These are phyloP conservation scores for Penicillium crystallinum DNA, from an alignment of 495 filamentous ascomycete genomes.

Conservation along the genomic window DNA sequence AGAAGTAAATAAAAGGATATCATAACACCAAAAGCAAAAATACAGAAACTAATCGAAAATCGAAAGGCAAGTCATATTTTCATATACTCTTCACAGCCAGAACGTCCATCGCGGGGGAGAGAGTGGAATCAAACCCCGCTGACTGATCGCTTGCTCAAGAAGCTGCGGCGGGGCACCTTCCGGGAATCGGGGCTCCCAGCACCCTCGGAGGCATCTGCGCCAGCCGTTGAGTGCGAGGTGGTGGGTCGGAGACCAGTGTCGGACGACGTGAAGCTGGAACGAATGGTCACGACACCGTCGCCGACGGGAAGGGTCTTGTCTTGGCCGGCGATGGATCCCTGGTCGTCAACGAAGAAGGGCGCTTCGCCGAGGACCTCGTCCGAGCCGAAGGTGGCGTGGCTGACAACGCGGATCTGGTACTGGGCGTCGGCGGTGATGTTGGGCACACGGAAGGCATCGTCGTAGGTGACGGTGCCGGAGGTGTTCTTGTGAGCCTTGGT, in stretches of 20 bases:
- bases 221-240: slow-evolving; percentile 35
- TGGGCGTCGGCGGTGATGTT: slow-evolving; percentile 73
- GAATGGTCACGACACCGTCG: slow-evolving; percentile 59
- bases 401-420: slow-evolving; percentile 79
- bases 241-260: slow-evolving; percentile 30
- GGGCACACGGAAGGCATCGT: slow-evolving; percentile 71
- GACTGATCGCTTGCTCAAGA: slow-evolving; percentile 53
- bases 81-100: slow-evolving; percentile 11
- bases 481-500: slow-evolving; percentile 70
- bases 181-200: slow-evolving; percentile 51
- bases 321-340: slow-evolving; percentile 52
- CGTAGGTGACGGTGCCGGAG: slow-evolving; percentile 54
- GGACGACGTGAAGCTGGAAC: slow-evolving; percentile 53
- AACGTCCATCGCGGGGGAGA: too few species aligned
- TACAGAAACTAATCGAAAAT: background rate
- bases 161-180: slow-evolving; percentile 43
- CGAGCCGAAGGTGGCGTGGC: slow-evolving; percentile 74
- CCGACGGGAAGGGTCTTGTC: slow-evolving; percentile 74
- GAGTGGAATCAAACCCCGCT: slow-evolving; percentile 33
- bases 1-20: slow-evolving; percentile 16
- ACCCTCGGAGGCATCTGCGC: slow-evolving; percentile 30
- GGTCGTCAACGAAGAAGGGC: slow-evolving; percentile 86
- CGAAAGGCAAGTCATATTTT: slow-evolving; percentile 5
- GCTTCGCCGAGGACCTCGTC: slow-evolving; percentile 78
- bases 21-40: slow-evolving; percentile 2